These are phyloP conservation scores for Fusarium sp. DNA, from an alignment of 2,329 filamentous ascomycete species.

Conservation along the genomic window DNA sequence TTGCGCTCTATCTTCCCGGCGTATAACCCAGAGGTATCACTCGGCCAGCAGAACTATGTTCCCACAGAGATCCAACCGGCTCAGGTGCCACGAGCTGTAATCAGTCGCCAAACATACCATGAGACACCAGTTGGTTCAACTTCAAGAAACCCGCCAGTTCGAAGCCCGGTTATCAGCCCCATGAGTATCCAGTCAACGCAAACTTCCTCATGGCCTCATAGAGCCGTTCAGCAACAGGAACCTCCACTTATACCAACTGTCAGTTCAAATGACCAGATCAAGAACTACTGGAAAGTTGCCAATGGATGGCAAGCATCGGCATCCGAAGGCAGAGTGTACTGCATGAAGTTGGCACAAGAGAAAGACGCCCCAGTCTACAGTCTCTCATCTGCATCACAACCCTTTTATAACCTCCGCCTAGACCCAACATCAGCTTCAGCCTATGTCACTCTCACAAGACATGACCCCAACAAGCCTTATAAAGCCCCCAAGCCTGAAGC, in stretches of 20 bases:
- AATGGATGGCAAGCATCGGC: conserved; percentile 76
- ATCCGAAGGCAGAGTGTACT: conserved; percentile 70
- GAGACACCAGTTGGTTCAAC: conserved; percentile 31
- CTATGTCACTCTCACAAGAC: conserved; percentile 68
- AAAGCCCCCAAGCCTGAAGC: conserved; percentile 56
- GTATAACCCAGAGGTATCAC: conserved; percentile 75
- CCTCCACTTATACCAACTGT: conserved; percentile 62
- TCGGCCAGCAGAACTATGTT: conserved; percentile 77
- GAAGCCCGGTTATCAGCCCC: conserved; percentile 43
- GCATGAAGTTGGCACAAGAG: conserved; percentile 67
- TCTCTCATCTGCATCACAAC: conserved; percentile 70
- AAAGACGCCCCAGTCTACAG: conserved; percentile 75
- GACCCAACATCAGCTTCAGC: conserved; percentile 74
- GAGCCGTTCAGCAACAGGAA: conserved; percentile 52
- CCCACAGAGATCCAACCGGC: conserved; percentile 74
- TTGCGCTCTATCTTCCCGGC: conserved; percentile 81
- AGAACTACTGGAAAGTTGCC: conserved; percentile 74
- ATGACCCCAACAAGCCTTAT: conserved; percentile 71
- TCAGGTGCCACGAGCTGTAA: conserved; percentile 72
- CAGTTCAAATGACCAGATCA: conserved; percentile 71
- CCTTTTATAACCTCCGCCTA: conserved; percentile 75
- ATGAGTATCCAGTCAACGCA: conserved; percentile 37
- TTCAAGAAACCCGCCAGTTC: conserved; percentile 31
- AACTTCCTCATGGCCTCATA: conserved; percentile 45
- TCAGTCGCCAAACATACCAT: conserved; percentile 73